Conservation (phyloP, 1,284 basidiomycete species). For the Ustilago loliicola region DNA sequence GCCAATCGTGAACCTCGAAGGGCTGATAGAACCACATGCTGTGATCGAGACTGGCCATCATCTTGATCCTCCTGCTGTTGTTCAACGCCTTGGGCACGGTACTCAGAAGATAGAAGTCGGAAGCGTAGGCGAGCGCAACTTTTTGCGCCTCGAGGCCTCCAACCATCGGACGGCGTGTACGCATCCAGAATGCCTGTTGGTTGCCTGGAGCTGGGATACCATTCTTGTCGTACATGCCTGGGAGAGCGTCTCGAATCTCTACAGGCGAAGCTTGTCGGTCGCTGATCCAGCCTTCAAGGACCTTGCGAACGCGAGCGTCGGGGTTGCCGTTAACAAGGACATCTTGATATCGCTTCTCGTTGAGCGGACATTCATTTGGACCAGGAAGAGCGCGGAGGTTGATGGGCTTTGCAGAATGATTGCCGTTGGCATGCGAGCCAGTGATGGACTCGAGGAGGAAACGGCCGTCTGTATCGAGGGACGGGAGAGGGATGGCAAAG, state of each 20-base stretch:
- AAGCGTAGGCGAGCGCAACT: constrained; percentile 63
- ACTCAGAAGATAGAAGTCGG: constrained; percentile 64
- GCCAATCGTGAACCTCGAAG: constrained; percentile 65
- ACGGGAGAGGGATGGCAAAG: constrained; percentile 62
- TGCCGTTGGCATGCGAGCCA: constrained; percentile 43
- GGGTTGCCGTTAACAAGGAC: constrained; percentile 39
- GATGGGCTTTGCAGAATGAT: constrained; percentile 37
- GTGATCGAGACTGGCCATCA: constrained; percentile 69
- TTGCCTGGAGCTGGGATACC: constrained; percentile 61
- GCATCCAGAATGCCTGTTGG: constrained; percentile 68
- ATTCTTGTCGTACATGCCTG: constrained; percentile 62
- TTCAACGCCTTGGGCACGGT: constrained; percentile 63
- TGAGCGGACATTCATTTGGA: constrained; percentile 52
- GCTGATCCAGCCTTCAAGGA: constrained; percentile 52
- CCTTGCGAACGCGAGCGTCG: constrained; percentile 33
- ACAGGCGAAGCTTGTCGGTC: constrained; percentile 61
- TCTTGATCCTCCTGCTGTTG: constrained; percentile 52
- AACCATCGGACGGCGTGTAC: constrained; percentile 48
- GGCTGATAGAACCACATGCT: constrained; percentile 68
- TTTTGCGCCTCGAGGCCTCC: constrained; percentile 62
- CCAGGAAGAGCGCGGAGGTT: constrained; percentile 42
- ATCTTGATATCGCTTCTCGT: constrained; percentile 55
- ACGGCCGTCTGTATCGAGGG: constrained; percentile 29
- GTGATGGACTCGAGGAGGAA: constrained; percentile 39
- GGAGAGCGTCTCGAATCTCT: constrained; percentile 65